These are phyloP conservation scores for Neonectria ditissima DNA, from an alignment of 2,329 filamentous ascomycete species.

Conservation along the genomic window DNA sequence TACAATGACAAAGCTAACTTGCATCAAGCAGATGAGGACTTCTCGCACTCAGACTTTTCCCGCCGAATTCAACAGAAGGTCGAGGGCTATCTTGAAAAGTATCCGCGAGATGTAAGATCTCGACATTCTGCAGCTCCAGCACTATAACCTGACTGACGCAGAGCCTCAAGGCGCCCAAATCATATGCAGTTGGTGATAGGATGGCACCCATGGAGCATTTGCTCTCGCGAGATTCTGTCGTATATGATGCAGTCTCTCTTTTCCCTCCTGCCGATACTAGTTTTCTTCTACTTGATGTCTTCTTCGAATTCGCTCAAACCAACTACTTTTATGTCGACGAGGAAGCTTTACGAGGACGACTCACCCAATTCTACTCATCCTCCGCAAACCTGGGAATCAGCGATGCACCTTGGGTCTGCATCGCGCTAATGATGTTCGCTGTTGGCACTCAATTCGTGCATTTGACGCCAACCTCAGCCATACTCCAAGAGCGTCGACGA, in stretches of 20 bases:
- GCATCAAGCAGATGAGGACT: constrained; percentile 16
- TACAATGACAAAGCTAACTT: background rate
- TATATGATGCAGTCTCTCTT: constrained; percentile 32
- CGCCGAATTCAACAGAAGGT: constrained; percentile 25
- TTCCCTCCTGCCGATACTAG: constrained; percentile 34
- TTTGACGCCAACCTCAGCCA: constrained; percentile 15
- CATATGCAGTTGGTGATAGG: constrained; percentile 8
- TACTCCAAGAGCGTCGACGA: background rate
- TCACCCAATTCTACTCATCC: constrained; percentile 33
- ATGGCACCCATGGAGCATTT: constrained; percentile 11
- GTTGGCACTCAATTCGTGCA: constrained; percentile 40
- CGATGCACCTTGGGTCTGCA: constrained; percentile 38
- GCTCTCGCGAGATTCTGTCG: constrained; percentile 20
- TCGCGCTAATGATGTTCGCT: constrained; percentile 39
- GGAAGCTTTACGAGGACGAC: constrained; percentile 26
- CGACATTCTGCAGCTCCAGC: background rate
- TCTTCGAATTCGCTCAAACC: constrained; percentile 40
- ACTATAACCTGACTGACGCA: background rate
- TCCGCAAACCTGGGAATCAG: constrained; percentile 2
- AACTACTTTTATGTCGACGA: constrained; percentile 43
- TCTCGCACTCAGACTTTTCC: constrained; percentile 33
- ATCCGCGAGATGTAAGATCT: constrained; percentile 19
- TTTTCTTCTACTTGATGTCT: constrained; percentile 32
- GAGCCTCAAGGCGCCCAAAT: constrained; percentile 13
- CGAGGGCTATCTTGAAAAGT: constrained; percentile 11